Evolutionary conservation across 1,139 yeast genomes (phyloP), one percentile per base, ranked within the genome.

Genomic region (Hansenula sp.): DNA sequence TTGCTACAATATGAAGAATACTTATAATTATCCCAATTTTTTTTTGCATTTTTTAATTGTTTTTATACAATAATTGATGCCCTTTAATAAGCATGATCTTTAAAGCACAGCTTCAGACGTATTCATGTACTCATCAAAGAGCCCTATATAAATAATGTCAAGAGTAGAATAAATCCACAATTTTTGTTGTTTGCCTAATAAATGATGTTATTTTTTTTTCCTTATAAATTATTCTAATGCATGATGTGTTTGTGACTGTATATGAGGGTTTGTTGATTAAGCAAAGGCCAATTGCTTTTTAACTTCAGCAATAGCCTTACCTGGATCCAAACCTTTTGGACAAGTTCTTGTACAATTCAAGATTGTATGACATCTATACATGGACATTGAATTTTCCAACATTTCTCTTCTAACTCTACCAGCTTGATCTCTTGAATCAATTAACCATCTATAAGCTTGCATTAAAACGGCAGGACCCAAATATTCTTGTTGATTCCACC

Each of bases 401-500:
- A 85, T 84, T 62, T 83, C 87, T 67, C 81, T 87, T 77, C 99
- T 90, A 57, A 74, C 61, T 53, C 70, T 74, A 37, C 89, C 76
- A 44, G 96, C 96, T 69, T 89, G 84, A 69, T 93, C 99, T 74
- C 99, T 86, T 41, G 96, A 85, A 70, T 93, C 99, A 54, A 90
- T 81, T 77, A 93, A 83, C 99, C 99, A 93, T 76, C 99, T 84
- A 79, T 84, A 93, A 47, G 98, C 97, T 76, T 93, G 99, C 97
- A 93, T 88, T 68, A 93, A 79, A 47, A 93, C 98, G 27, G 98
- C 98, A 31, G 99, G 98, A 47, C 99, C 99, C 61, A 94, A 76
- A 72, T 94, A 94, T 75, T 94, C 96, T 71, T 91, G 96, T 72
- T 90, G 96, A 74, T 94, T 94, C 99, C 99, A 94, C 99, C 99